Percentiles rank a stretch among this genome's conserved stretches.
These are phyloP conservation scores for Nyssa sinensis DNA, from an alignment of 148 eudicot genomes.

Conservation along the genomic window DNA sequence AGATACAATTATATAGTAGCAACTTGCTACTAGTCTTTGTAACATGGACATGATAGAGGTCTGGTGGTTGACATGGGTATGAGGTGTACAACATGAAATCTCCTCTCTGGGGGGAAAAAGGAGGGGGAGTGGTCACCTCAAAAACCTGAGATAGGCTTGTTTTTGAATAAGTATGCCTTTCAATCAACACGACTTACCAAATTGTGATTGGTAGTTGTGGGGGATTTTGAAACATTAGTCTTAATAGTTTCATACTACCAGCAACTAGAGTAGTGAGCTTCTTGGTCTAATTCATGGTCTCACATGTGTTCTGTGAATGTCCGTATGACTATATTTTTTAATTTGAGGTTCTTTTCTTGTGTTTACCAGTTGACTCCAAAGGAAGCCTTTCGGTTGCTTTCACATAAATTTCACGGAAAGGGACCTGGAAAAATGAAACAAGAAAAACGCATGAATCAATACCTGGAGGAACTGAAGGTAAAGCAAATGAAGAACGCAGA, in stretches of 20 bases:
- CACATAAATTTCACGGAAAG: slow-evolving; percentile 95
- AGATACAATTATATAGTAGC: neutral
- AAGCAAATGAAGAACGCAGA: slow-evolving; percentile 92
- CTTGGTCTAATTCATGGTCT: neutral
- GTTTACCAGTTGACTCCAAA: slow-evolving; percentile 84
- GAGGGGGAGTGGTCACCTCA: neutral
- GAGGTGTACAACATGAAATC: neutral
- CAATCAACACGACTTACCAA: too few relatives aligned
- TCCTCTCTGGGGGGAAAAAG: neutral
- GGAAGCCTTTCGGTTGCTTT: slow-evolving; percentile 83
- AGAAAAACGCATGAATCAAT: slow-evolving; percentile 88
- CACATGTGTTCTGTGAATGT: neutral
- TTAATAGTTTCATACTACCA: neutral
- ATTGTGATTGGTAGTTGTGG: neutral
- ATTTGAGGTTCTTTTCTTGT: slow-evolving; percentile 5
- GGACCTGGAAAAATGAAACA: slow-evolving; percentile 93
- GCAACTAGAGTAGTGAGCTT: neutral
- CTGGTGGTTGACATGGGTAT: neutral
- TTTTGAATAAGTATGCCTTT: neutral
- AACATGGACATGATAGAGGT: neutral
- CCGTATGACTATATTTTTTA: too few relatives aligned
- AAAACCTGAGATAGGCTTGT: neutral
- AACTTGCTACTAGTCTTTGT: neutral
- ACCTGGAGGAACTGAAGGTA: slow-evolving; percentile 76
- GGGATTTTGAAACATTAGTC: neutral